Conservation (phyloP, 805 yeast genomes). For the Teunomyces kruisii region DNA sequence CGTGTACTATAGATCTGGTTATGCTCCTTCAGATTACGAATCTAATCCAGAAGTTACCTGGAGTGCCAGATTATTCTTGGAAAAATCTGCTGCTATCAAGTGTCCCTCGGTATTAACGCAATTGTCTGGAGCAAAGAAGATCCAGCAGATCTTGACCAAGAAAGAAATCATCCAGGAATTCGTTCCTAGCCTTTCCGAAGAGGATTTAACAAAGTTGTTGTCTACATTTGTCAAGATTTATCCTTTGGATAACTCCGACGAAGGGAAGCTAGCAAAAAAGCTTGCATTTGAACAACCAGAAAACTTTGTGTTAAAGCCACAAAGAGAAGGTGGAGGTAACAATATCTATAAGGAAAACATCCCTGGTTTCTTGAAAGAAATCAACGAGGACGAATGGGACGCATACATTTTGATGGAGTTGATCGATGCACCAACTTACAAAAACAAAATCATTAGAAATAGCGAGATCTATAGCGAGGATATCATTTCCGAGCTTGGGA, state of each 20-base stretch:
- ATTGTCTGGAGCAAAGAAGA: constrained; percentile 88
- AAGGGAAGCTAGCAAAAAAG: constrained; percentile 61
- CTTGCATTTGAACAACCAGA: constrained; percentile 69
- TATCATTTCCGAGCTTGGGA: constrained; percentile 86
- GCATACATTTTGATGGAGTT: constrained; percentile 94
- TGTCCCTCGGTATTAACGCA: constrained; percentile 91
- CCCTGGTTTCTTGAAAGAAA: constrained; percentile 60
- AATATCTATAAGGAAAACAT: constrained; percentile 86
- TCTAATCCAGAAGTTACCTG: constrained; percentile 58
- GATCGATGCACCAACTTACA: constrained; percentile 70
- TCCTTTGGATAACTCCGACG: constrained; percentile 73
- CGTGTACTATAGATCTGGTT: constrained; percentile 88
- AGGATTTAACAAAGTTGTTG: constrained; percentile 33
- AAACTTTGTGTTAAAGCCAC: constrained; percentile 87
- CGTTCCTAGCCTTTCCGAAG: constrained; percentile 30
- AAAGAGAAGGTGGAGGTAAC: constrained; percentile 98
- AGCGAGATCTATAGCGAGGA: constrained; percentile 65
- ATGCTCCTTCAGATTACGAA: constrained; percentile 78
- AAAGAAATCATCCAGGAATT: constrained; percentile 48
- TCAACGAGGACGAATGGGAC: constrained; percentile 76
- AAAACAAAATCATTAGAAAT: constrained; percentile 70
- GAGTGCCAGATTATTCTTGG: constrained; percentile 73
- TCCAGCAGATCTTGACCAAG: constrained; percentile 83
- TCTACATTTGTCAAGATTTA: constrained; percentile 82
- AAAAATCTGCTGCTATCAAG: constrained; percentile 76